Percentiles rank a stretch among this genome's conserved stretches.
phyloP scores from a whole-genome alignment of 371 early-diverging fungal genomes.

The Apophysomyces ossiformis region DNA sequence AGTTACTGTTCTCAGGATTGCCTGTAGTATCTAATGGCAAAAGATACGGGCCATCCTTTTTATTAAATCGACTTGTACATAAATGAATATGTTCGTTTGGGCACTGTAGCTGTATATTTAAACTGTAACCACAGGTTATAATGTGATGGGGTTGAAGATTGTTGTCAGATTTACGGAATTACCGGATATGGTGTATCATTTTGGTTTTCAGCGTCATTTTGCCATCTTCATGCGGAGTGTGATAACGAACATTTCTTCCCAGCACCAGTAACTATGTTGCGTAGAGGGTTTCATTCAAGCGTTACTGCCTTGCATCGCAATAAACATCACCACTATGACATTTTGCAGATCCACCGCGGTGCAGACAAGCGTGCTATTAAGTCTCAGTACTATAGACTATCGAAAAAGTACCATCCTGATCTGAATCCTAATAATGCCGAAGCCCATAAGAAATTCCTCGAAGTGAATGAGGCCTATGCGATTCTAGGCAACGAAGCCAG shows the following conservation, averaged over 20 bases:
- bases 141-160: no score
- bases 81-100: no score
- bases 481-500: constrained; percentile 73
- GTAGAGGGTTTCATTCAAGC: constrained; percentile 34
- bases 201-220: not conserved
- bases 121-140: no score
- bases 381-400: constrained; percentile 79
- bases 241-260: not conserved
- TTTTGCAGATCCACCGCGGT: constrained; percentile 51
- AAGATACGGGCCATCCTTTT: no score
- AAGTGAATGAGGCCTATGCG: constrained; percentile 88
- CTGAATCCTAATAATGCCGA: constrained; percentile 70
- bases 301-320: constrained; percentile 18
- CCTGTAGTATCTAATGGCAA: no score
- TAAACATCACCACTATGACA: constrained; percentile 57
- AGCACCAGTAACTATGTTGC: constrained; percentile 19
- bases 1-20: no score
- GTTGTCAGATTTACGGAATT: no score
- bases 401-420: constrained; percentile 91
- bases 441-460: constrained; percentile 72
- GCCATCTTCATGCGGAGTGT: not conserved
- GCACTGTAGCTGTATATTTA: no score
- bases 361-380: constrained; percentile 76
- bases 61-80: no score
- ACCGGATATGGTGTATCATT: no score